Base-by-base conservation (phyloP, 805 yeast genomes). In the Ogataea henricii region DNA sequence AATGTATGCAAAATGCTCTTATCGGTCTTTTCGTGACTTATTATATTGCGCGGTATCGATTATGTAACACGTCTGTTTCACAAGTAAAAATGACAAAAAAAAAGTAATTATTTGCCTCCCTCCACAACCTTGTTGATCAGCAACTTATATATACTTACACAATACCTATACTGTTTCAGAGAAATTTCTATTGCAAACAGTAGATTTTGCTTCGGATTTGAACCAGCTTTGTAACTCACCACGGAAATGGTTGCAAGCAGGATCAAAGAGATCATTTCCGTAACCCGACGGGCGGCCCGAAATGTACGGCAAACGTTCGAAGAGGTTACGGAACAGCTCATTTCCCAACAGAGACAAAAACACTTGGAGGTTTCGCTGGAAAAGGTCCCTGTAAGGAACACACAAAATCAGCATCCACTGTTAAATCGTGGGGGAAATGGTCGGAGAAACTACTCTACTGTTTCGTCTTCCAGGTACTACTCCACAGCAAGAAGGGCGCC, bases 261-360 rank as follows among this genome's bases (percentile, higher is more conserved):
- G 46, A 49, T 77, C 40, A 71, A 71, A 60, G 77, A 77, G 61
- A 66, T 78, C 57, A 65, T 76, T 29, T 66, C 77, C 49, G 67
- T 70, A 50, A 68, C 79, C 13, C 68, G 75, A 42, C 72, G 69
- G 55, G 69, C 81, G 17, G 74, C 78, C 29, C 66, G 72, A 52
- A 76, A 74, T 47, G 65, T 76, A 49, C 72, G 74, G 48, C 72
- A 73, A 58, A 71, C 73, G 23, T 67, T 79, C 21, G 75, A 76
- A 53, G 82, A 79, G 49, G 65, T 79, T 46, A 71, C 73, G 29
- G 72, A 71, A 54, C 65, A 63, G 49, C 52, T 64, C 23, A 49
- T 57, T 4, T 55, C 60, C 8, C 55, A 60, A 30, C 59, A 59
- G 40, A 50, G 59, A 12, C 65, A 56, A 27, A 65, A 71, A 2